Conservation (phyloP, 2,329 filamentous ascomycete genomes). For the Aspergillus phoenicis region DNA sequence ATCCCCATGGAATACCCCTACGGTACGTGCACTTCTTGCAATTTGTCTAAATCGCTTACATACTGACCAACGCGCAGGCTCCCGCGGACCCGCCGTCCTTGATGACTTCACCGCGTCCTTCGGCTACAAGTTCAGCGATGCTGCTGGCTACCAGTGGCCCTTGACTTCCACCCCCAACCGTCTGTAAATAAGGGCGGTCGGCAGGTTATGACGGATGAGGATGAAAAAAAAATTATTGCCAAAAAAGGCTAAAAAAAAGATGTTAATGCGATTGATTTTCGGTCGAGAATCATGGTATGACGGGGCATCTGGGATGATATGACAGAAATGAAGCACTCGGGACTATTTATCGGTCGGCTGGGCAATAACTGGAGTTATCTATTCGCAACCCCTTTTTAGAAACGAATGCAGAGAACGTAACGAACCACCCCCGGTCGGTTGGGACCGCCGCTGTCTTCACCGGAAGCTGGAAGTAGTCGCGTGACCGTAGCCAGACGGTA, state of each 20-base stretch:
- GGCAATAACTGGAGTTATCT: slow-evolving; percentile 12
- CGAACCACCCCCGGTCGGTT: slow-evolving; percentile 11
- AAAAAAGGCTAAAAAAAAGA: slow-evolving; percentile 14
- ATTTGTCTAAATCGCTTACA: neutral
- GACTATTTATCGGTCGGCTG: slow-evolving; percentile 8
- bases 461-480: neutral
- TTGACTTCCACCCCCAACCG: slow-evolving; percentile 77
- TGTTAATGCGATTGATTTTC: slow-evolving; percentile 23
- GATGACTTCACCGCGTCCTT: slow-evolving; percentile 98
- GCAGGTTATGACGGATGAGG: neutral
- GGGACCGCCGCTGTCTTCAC: neutral
- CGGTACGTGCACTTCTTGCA: slow-evolving; percentile 62
- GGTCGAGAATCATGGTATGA: slow-evolving; percentile 20
- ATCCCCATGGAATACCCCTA: slow-evolving; percentile 99
- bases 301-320: slow-evolving; percentile 18
- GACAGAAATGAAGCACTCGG: slow-evolving; percentile 17
- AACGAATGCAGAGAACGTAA: slow-evolving; percentile 23
- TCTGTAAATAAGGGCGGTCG: slow-evolving; percentile 61
- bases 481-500: neutral
- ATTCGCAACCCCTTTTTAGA: slow-evolving; percentile 20
- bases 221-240: slow-evolving; percentile 15
- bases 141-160: slow-evolving; percentile 93
- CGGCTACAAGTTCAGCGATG: slow-evolving; percentile 98
- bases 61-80: slow-evolving; percentile 61
- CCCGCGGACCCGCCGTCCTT: slow-evolving; percentile 90